phyloP scores from a whole-genome alignment of 106 monocot species.

The Hemerocallis citrina region DNA sequence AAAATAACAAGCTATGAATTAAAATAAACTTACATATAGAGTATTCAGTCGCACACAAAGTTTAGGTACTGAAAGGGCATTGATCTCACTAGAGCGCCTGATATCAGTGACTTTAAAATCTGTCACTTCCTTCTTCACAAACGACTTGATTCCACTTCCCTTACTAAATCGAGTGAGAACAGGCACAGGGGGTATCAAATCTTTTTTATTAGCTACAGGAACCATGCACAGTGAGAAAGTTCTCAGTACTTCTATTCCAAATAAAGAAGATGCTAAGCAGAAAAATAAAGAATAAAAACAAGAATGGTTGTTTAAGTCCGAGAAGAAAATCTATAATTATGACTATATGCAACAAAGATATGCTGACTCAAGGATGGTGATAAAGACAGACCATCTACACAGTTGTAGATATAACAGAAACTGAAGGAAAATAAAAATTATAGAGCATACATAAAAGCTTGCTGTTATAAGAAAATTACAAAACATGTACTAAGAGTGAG shows the following conservation, averaged over 20 bases:
- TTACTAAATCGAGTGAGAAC: conserved; percentile 83
- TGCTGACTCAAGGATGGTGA: too few species aligned
- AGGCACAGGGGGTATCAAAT: conserved; percentile 83
- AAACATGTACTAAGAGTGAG: too few species aligned
- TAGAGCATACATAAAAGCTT: too few species aligned
- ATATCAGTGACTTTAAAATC: conserved; percentile 46
- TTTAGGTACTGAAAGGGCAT: conserved; percentile 44
- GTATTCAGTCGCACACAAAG: conserved; percentile 92
- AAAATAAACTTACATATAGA: conserved; percentile 66
- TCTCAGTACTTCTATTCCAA: neutral
- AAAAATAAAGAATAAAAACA: too few species aligned
- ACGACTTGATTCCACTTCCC: conserved; percentile 74
- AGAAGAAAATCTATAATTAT: neutral
- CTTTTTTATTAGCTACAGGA: conserved; percentile 66
- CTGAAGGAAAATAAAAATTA: too few species aligned
- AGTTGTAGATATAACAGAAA: too few species aligned
- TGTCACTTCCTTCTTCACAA: conserved; percentile 67
- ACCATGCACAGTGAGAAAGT: neutral
- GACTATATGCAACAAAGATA: too few species aligned
- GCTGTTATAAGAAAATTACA: too few species aligned
- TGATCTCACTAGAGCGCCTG: conserved; percentile 67
- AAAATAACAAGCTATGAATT: too few species aligned
- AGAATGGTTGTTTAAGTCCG: neutral
- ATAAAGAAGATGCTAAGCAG: neutral
- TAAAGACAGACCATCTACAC: too few species aligned